Percentiles rank a stretch among this genome's conserved stretches.
phyloP scores from a whole-genome alignment of 768 basidiomycete genomes.

The Suillus weaverae region DNA sequence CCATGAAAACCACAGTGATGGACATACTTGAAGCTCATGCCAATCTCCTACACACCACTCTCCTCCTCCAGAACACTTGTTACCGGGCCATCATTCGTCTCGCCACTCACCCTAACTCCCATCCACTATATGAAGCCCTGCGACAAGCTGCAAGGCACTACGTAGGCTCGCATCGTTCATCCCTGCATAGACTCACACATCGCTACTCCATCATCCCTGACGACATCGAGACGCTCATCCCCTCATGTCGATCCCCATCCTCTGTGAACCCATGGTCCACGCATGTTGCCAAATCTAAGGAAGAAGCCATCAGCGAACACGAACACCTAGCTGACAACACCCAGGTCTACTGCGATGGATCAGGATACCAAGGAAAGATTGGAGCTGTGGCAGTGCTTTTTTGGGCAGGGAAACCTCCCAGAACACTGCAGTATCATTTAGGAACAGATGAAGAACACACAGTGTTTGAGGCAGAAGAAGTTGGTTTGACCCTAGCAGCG shows the following conservation, averaged over 20 bases:
- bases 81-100: rapidly evolving
- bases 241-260: rapidly evolving
- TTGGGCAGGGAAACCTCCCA: rapidly evolving
- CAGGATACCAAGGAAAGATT: background rate
- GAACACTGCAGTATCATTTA: background rate
- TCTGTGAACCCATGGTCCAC: background rate
- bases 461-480: slow-evolving; percentile 18
- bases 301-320: background rate
- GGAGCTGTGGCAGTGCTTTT: slow-evolving; percentile 12
- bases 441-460: slow-evolving; percentile 12
- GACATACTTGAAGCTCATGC: background rate
- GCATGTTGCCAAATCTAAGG: background rate
- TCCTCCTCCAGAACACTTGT: background rate
- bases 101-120: background rate
- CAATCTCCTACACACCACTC: background rate
- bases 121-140: background rate
- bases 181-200: background rate
- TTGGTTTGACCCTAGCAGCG: slow-evolving; percentile 12
- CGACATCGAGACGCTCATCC: background rate
- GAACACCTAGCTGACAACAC: rapidly evolving
- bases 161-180: background rate
- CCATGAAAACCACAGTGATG: rapidly evolving
- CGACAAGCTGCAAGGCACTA: background rate
- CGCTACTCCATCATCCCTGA: background rate
- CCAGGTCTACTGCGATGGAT: slow-evolving; percentile 19